These are phyloP conservation scores for Cornus controversa DNA, from an alignment of 148 eudicot genomes.

Conservation along the genomic window DNA sequence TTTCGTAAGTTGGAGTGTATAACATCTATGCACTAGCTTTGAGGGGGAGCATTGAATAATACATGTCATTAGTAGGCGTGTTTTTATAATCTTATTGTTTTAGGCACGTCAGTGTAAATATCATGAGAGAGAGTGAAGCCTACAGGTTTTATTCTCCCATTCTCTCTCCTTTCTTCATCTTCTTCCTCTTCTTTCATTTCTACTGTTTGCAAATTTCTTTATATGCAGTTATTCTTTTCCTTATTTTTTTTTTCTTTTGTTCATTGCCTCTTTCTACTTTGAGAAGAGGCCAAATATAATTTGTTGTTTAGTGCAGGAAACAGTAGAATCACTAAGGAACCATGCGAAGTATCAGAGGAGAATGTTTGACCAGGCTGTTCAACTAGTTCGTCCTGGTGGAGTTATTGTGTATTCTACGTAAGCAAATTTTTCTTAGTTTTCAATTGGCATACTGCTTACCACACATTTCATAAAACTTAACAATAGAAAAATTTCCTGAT, in stretches of 20 bases:
- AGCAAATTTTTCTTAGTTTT: conserved; percentile 10
- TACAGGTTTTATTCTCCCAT: too few relatives aligned
- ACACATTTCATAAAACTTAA: too few relatives aligned
- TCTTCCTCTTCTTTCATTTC: background rate
- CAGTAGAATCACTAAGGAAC: conserved; percentile 62
- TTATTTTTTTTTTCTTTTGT: background rate
- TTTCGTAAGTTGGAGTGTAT: too few relatives aligned
- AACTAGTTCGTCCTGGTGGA: conserved; percentile 92
- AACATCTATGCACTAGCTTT: too few relatives aligned
- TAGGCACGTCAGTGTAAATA: too few relatives aligned
- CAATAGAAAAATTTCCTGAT: background rate
- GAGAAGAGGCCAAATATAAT: background rate
- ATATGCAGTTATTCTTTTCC: background rate
- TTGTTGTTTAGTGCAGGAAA: conserved; percentile 45
- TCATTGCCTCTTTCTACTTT: conserved; percentile 1
- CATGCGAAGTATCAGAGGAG: conserved; percentile 73
- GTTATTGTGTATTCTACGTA: conserved; percentile 86
- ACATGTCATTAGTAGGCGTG: too few relatives aligned
- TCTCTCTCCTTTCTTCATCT: too few relatives aligned
- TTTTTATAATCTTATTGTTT: too few relatives aligned
- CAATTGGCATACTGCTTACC: background rate
- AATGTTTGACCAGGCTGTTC: conserved; percentile 98
- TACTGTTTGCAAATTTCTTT: background rate
- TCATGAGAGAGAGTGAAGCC: too few relatives aligned
- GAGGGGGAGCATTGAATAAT: too few relatives aligned